These are phyloP conservation scores for Naematelia aurantialba DNA, from an alignment of 768 basidiomycete species.

Conservation along the genomic window DNA sequence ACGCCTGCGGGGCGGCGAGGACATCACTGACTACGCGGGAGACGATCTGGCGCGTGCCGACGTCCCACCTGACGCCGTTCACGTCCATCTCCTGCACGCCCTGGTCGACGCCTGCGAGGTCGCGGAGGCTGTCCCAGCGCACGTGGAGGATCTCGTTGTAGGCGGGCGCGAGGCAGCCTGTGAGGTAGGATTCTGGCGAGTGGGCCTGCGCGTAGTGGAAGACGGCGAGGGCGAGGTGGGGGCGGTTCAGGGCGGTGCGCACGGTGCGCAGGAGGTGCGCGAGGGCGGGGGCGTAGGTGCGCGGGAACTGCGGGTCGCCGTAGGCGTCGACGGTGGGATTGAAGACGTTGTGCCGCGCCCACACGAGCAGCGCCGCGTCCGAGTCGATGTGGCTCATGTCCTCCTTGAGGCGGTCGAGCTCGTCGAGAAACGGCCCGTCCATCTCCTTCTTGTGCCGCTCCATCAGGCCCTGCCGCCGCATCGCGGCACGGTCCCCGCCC, in stretches of 20 bases:
- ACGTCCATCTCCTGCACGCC: conserved; percentile 76
- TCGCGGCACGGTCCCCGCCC: background rate
- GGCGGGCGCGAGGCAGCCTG: conserved; percentile 79
- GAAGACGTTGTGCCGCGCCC: conserved; percentile 33
- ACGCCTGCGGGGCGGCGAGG: background rate
- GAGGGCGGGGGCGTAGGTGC: conserved; percentile 70
- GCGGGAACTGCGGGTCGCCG: conserved; percentile 40
- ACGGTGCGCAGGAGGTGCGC: conserved; percentile 73
- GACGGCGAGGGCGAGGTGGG: conserved; percentile 73
- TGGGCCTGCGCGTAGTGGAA: conserved; percentile 74
- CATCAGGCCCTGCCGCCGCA: background rate
- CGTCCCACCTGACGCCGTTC: conserved; percentile 69
- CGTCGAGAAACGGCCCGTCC: conserved; percentile 21
- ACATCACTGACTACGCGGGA: conserved; percentile 64
- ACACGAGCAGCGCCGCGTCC: conserved; percentile 36
- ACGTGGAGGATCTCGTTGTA: conserved; percentile 86
- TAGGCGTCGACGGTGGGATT: conserved; percentile 1
- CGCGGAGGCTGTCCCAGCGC: conserved; percentile 79
- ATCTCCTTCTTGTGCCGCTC: conserved; percentile 15
- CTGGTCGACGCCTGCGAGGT: conserved; percentile 68
- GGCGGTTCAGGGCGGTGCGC: conserved; percentile 72
- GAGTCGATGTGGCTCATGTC: conserved; percentile 29
- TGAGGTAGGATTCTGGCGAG: conserved; percentile 76
- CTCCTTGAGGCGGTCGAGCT: conserved; percentile 40
- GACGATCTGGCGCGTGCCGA: conserved; percentile 60